Evolutionary conservation across 768 basidiomycete species (phyloP).

Genomic region (Collybia mongolica): DNA sequence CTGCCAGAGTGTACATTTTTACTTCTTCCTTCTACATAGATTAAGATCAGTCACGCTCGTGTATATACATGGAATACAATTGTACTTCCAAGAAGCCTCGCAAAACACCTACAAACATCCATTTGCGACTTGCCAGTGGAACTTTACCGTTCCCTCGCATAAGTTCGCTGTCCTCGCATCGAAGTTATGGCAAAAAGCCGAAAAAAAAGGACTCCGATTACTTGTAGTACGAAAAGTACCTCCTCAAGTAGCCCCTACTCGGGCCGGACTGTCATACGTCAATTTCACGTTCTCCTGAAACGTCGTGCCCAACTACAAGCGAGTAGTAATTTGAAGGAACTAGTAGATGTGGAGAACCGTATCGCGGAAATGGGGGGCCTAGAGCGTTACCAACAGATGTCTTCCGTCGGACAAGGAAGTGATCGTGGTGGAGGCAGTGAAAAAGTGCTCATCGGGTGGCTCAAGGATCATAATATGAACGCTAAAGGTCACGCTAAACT

Average conservation of each 20-base stretch:
- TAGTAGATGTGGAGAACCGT: conserved; percentile 56
- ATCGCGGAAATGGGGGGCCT: conserved; percentile 77
- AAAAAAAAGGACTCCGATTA: conserved; percentile 35
- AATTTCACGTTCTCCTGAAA: conserved; percentile 81
- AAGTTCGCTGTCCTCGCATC: not conserved
- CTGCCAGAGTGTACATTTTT: not conserved
- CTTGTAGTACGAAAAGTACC: conserved; percentile 10
- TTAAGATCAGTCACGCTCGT: too few species aligned
- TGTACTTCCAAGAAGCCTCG: too few species aligned
- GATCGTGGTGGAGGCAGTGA: conserved; percentile 91
- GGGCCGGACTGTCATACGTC: conserved; percentile 73
- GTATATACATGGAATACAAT: too few species aligned
- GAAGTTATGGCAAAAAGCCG: conserved; percentile 33
- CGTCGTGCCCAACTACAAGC: conserved; percentile 49
- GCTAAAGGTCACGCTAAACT: conserved; percentile 18
- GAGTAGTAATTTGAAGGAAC: conserved; percentile 25
- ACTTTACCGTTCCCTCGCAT: too few species aligned
- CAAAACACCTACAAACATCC: too few species aligned
- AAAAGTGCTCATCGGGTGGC: conserved; percentile 73
- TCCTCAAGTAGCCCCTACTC: conserved; percentile 55
- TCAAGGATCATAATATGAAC: conserved; percentile 51
- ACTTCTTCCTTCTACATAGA: not conserved
- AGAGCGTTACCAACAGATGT: conserved; percentile 80
- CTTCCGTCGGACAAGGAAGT: conserved; percentile 71
- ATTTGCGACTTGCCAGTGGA: too few species aligned